Conservation (phyloP, 2,329 filamentous ascomycete species). For the Cryphonectria radicalis region DNA sequence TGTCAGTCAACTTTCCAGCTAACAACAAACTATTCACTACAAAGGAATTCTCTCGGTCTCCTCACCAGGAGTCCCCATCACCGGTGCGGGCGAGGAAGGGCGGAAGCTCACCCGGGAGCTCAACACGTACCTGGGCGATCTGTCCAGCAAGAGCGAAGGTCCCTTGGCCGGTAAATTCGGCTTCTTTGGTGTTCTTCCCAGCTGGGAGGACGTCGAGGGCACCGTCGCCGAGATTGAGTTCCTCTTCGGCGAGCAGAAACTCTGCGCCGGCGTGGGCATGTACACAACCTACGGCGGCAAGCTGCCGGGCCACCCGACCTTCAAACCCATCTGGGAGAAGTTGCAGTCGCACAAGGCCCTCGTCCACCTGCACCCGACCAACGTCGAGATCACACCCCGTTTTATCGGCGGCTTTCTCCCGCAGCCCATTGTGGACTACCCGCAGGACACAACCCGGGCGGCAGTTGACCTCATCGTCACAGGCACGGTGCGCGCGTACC, state of each 20-base stretch:
- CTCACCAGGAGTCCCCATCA: constrained; percentile 26
- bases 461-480: constrained; percentile 46
- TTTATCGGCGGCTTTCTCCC: constrained; percentile 32
- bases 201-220: constrained; percentile 35
- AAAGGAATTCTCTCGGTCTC: constrained; percentile 40
- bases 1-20: not conserved
- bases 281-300: constrained; percentile 35
- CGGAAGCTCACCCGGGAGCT: constrained; percentile 25
- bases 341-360: constrained; percentile 34
- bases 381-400: constrained; percentile 24
- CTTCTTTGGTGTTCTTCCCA: constrained; percentile 36
- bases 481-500: constrained; percentile 36
- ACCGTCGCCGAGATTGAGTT: constrained; percentile 34
- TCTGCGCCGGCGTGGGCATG: constrained; percentile 33
- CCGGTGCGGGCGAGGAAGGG: constrained; percentile 25
- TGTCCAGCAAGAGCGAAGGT: constrained; percentile 17
- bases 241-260: constrained; percentile 33
- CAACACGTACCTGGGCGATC: constrained; percentile 23
- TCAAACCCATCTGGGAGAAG: constrained; percentile 35
- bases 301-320: constrained; percentile 32
- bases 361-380: constrained; percentile 36
- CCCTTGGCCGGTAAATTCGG: constrained; percentile 29
- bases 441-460: constrained; percentile 48
- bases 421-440: constrained; percentile 40
- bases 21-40: constrained; percentile 30